Conservation (phyloP, 306 rosid genomes). For the Sindora glabra region DNA sequence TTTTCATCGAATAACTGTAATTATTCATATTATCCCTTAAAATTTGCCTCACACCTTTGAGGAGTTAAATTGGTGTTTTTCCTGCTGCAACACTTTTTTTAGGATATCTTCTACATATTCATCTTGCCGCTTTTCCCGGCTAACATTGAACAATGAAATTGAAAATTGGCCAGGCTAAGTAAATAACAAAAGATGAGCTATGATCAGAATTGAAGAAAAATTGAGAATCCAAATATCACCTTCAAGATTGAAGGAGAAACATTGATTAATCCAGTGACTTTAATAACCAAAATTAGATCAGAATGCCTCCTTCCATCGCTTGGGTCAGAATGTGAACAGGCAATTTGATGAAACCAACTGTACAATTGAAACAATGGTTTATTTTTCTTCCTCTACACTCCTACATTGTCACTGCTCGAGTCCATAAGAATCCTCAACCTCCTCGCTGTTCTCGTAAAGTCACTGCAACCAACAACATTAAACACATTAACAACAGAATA, state of each 20-base stretch:
- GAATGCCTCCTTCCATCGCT: conserved; percentile 20
- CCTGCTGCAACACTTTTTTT: too few relatives aligned
- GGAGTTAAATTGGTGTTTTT: too few relatives aligned
- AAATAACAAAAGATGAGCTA: too few relatives aligned
- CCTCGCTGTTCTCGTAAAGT: conserved; percentile 61
- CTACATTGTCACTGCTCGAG: conserved; percentile 61
- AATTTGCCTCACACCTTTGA: too few relatives aligned
- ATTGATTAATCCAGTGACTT: too few relatives aligned
- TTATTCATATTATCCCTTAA: too few relatives aligned
- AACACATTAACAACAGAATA: conserved; percentile 11
- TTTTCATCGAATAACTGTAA: too few relatives aligned
- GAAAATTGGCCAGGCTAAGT: too few relatives aligned
- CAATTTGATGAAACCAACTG: conserved; percentile 39
- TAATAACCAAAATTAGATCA: conserved; percentile 27
- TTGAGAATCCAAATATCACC: conserved; percentile 18
- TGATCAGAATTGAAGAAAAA: too few relatives aligned
- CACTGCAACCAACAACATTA: conserved; percentile 51
- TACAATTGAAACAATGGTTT: conserved; percentile 39
- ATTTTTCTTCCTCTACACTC: conserved; percentile 33
- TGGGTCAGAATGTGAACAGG: conserved; percentile 4
- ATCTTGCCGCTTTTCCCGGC: too few relatives aligned
- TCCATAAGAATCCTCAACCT: conserved; percentile 77
- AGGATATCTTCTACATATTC: too few relatives aligned
- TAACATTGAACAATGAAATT: too few relatives aligned
- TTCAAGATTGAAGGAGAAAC: conserved; percentile 8